Evolutionary conservation across 2,329 filamentous ascomycete species (phyloP).

Genomic region (Pyricularia pennisetigena): DNA sequence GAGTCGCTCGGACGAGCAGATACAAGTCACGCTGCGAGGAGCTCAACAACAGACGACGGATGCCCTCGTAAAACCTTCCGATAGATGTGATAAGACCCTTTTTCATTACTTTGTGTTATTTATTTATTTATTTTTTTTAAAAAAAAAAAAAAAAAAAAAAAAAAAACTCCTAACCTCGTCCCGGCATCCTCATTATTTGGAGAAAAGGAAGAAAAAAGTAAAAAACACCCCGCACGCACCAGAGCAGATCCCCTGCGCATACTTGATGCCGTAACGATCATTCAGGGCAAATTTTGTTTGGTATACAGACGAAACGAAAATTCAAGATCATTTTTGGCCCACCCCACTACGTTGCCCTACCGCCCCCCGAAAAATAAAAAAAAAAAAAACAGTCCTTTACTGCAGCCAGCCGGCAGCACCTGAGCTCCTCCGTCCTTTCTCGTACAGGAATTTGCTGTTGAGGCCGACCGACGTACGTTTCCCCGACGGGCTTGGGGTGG

Average conservation of each 20-base stretch:
- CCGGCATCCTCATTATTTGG: neutral
- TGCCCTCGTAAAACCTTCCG: neutral
- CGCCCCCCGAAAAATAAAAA: too few species aligned
- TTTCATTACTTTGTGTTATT: neutral
- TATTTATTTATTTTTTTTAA: too few species aligned
- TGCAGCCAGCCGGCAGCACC: slow-evolving; percentile 17
- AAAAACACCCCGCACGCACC: neutral
- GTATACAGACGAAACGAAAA: neutral
- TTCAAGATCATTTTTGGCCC: neutral
- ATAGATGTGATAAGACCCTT: neutral
- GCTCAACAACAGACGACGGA: neutral
- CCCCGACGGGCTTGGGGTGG: slow-evolving; percentile 58
- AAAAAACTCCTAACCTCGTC: neutral
- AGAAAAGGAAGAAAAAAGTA: neutral
- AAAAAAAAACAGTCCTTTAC: neutral
- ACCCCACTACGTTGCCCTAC: neutral
- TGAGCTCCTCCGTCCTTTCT: slow-evolving; percentile 58
- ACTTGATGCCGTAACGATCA: neutral
- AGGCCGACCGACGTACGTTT: slow-evolving; percentile 67
- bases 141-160: neutral
- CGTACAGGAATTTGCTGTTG: slow-evolving; percentile 93
- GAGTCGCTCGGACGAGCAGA: too few species aligned
- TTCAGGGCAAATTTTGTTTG: neutral
- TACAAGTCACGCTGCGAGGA: too few species aligned
- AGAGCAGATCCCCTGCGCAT: neutral